These are phyloP conservation scores for Acanthamoeba rhysodes DNA, from an alignment of 208 protist genomes.

Conservation along the genomic window DNA sequence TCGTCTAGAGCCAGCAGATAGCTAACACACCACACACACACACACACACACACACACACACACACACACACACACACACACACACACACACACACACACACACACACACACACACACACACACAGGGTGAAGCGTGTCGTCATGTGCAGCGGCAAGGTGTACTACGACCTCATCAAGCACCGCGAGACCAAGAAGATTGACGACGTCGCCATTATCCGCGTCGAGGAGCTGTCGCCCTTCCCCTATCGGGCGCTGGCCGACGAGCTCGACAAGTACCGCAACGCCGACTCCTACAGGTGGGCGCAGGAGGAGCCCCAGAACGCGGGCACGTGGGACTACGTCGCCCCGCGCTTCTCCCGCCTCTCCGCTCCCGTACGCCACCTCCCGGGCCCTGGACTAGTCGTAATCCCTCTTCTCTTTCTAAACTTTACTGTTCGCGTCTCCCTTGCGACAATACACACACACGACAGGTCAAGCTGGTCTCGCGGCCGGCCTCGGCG, in stretches of 20 bases:
- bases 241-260: constrained; percentile 76
- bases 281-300: constrained; percentile 78
- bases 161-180: constrained; percentile 84
- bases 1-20: neutral
- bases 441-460: neutral
- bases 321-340: constrained; percentile 82
- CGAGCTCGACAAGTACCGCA: constrained; percentile 77
- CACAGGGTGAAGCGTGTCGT: constrained; percentile 78
- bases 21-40: too few relatives aligned
- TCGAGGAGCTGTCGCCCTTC: constrained; percentile 83
- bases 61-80: too few relatives aligned
- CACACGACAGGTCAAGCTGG: neutral
- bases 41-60: too few relatives aligned
- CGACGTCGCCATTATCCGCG: constrained; percentile 76
- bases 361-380: neutral
- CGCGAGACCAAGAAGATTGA: constrained; percentile 72
- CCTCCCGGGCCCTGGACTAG: too few relatives aligned
- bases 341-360: constrained; percentile 80
- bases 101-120: neutral
- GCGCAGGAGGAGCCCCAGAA: constrained; percentile 85
- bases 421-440: too few relatives aligned
- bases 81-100: too few relatives aligned
- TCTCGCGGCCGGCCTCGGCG: neutral
- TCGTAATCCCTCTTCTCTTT: neutral
- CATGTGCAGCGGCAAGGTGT: constrained; percentile 84